Evolutionary conservation across 495 filamentous ascomycete genomes (phyloP).

Genomic region (Oidiodendron maius): DNA sequence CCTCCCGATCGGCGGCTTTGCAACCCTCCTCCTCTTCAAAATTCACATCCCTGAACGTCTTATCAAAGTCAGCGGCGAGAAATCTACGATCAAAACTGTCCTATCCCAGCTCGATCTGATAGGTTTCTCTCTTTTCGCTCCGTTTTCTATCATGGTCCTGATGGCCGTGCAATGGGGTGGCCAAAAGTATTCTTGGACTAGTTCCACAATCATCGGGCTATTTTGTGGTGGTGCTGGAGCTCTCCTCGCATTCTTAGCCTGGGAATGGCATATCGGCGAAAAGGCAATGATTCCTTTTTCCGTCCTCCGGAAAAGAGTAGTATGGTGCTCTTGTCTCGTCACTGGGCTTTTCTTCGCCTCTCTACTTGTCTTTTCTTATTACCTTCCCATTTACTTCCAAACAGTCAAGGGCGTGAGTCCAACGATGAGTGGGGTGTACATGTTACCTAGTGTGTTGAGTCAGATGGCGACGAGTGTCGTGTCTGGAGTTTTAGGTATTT

Average conservation of each 20-base stretch:
- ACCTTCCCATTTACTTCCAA: conserved; percentile 84
- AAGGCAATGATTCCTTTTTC: conserved; percentile 43
- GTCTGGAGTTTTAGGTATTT: conserved; percentile 66
- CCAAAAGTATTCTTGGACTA: conserved; percentile 33
- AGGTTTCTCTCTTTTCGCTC: conserved; percentile 35
- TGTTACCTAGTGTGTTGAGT: conserved; percentile 47
- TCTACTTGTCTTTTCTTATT: conserved; percentile 35
- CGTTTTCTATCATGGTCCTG: conserved; percentile 31
- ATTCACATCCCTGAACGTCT: conserved; percentile 39
- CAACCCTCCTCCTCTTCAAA: conserved; percentile 37
- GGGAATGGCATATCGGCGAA: conserved; percentile 37
- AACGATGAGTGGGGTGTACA: conserved; percentile 64
- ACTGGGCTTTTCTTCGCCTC: conserved; percentile 9
- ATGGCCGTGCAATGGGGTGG: conserved; percentile 44
- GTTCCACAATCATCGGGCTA: conserved; percentile 28
- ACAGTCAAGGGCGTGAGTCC: conserved; percentile 52
- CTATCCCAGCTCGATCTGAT: conserved; percentile 42
- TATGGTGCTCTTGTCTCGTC: conserved; percentile 28
- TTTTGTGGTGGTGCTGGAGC: conserved; percentile 42
- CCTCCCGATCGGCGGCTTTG: conserved; percentile 50
- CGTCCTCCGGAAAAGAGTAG: conserved; percentile 18
- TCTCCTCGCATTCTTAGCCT: conserved; percentile 34
- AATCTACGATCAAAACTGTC: background rate
- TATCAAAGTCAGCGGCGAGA: conserved; percentile 1
- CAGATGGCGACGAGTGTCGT: conserved; percentile 35